These are phyloP conservation scores for Boletus huronensis DNA, from an alignment of 768 basidiomycete genomes.

Conservation along the genomic window DNA sequence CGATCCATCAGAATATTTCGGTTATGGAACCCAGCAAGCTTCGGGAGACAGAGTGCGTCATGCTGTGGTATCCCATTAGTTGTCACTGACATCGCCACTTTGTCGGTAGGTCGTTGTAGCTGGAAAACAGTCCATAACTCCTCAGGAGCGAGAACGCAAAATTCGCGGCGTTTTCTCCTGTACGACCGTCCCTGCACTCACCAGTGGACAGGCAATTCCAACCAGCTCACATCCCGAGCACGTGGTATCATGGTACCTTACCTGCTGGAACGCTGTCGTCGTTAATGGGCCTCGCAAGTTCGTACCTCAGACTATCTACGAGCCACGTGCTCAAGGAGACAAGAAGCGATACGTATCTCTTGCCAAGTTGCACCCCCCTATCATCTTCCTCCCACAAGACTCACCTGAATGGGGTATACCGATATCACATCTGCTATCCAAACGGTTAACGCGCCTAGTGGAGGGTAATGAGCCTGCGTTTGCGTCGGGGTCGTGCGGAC, in stretches of 20 bases:
- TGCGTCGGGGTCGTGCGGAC: slow-evolving; percentile 55
- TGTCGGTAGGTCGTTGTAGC: not conserved
- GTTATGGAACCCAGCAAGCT: not conserved
- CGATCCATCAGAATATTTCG: not conserved
- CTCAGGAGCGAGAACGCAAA: not conserved
- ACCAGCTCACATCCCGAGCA: not conserved
- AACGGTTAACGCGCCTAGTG: slow-evolving; percentile 46
- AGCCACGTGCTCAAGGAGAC: slow-evolving; percentile 68
- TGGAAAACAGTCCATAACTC: not conserved
- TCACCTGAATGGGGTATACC: slow-evolving; percentile 58
- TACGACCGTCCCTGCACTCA: not conserved
- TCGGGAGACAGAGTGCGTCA: not conserved
- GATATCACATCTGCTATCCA: slow-evolving; percentile 54
- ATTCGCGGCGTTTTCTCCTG: not conserved
- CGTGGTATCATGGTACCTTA: not conserved
- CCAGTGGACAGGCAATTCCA: not conserved
- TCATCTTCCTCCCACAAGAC: slow-evolving; percentile 52
- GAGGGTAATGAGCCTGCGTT: slow-evolving; percentile 61
- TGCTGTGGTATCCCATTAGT: not conserved
- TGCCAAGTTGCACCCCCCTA: slow-evolving; percentile 53
- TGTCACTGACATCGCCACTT: not conserved
- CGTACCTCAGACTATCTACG: slow-evolving; percentile 65
- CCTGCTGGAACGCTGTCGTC: slow-evolving; percentile 8
- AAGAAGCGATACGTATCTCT: slow-evolving; percentile 68
- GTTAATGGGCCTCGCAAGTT: slow-evolving; percentile 40